Conservation (phyloP, 2,329 filamentous ascomycete species). For the Tolypocladium ovalisporum region DNA sequence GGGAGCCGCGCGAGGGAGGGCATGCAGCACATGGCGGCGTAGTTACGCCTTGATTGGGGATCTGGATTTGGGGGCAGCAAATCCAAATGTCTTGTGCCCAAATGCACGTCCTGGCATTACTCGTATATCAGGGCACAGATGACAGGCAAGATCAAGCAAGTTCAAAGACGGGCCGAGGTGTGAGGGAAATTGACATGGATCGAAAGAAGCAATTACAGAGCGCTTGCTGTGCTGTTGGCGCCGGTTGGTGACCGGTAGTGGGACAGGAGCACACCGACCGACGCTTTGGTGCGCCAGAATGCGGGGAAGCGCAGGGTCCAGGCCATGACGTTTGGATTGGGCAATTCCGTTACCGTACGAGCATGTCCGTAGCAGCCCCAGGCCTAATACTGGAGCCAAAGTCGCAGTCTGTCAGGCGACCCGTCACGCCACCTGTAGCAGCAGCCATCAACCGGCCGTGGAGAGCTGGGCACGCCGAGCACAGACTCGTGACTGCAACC, state of each 20-base stretch:
- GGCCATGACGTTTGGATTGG: not conserved
- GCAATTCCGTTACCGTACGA: too few species aligned
- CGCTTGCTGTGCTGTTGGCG: not conserved
- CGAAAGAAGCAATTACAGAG: not conserved
- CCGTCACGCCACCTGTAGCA: not conserved
- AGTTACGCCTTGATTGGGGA: too few species aligned
- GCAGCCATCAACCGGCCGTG: not conserved
- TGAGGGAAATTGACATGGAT: not conserved
- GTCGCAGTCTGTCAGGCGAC: not conserved
- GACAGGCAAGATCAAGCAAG: too few species aligned
- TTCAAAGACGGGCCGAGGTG: not conserved
- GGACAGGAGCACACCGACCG: not conserved
- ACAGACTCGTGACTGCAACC: not conserved
- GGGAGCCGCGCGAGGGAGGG: not conserved
- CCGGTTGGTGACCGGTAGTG: not conserved
- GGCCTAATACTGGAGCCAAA: too few species aligned
- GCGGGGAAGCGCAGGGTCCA: not conserved
- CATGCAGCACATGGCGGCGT: too few species aligned
- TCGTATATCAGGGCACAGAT: too few species aligned
- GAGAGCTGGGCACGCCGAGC: not conserved
- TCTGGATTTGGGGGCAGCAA: too few species aligned
- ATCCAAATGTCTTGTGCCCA: too few species aligned
- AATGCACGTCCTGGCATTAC: too few species aligned
- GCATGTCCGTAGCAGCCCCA: too few species aligned
- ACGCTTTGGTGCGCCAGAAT: not conserved